Evolutionary conservation across 2,329 filamentous ascomycete genomes (phyloP), one percentile per base, ranked within the genome.

Genomic region (Alternaria sp.): DNA sequence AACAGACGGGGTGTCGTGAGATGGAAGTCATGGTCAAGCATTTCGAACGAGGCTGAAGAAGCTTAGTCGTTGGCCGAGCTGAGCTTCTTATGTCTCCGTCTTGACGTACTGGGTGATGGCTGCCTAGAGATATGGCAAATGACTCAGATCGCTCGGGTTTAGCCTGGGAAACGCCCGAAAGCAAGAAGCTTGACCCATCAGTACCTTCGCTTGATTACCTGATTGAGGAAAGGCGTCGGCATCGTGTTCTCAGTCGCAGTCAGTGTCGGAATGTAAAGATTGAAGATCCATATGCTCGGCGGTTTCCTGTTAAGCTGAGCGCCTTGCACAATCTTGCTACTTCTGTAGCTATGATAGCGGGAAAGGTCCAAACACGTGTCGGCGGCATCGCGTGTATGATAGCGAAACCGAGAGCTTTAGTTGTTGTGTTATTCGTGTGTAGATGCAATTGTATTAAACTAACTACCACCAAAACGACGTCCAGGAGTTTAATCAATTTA

Each of bases 11-110:
- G 87, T 0, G 82, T 86, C 0, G 89, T 90, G 74, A 68, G 78
- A 2, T 91, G 86, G 84, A 91, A 91, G 76, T 89, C 83, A 81
- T 79, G 69, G 16, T 92, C 91, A 79, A 80, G 89, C 5, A 75
- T 75, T 11, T 50, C 63, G 46, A 10, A 14, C 1, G 25, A 50
- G 30, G 25, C n/a, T 32, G 18, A 22, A 50, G 6, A 27, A 18
- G 28, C 16, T 36, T 22, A 7, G 18, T 51, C 11, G 22, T 20
- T 16, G 18, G 4, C 45, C 45, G 14, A 36, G 32, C 32, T 36
- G 32, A 14, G 14, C 12, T 36, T 14, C 2, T 14, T 14, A 16
- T 36, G 5, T 49, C 10, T 4, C 14, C 12, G 20, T 4, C 20
- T 49, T 10, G 20, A 49, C 12, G 34, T 12, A 9, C 45, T 34